A percentile compares a stretch with the other conserved stretches of the same genome.
phyloP scores from a whole-genome alignment of 352 stramenopile genomes.

The Peronospora destructor region DNA sequence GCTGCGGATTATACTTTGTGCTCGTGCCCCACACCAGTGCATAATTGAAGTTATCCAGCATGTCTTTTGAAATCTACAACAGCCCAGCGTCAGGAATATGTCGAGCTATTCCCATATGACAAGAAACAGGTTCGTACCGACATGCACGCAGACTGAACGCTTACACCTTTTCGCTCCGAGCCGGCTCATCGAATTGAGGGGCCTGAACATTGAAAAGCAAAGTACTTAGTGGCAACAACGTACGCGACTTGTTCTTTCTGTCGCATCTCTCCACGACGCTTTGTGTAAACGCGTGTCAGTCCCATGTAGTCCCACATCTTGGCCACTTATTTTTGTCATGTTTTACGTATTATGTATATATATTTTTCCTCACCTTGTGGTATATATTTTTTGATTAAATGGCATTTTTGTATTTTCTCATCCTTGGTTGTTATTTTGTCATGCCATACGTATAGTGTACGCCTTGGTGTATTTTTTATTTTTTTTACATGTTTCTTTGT shows the following conservation, averaged over 20 bases:
- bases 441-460: too few species aligned
- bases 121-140: slow-evolving; percentile 47
- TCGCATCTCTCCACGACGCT: slow-evolving; percentile 75
- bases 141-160: slow-evolving; percentile 71
- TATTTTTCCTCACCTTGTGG: too few species aligned
- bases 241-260: not conserved
- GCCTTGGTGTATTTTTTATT: too few species aligned
- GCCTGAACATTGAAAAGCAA: slow-evolving; percentile 25
- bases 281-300: slow-evolving; percentile 85
- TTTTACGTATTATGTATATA: too few species aligned
- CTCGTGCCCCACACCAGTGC: slow-evolving; percentile 96
- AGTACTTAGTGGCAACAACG: not conserved
- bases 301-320: slow-evolving; percentile 90
- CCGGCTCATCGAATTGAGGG: slow-evolving; percentile 69
- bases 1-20: slow-evolving; percentile 97
- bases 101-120: not conserved
- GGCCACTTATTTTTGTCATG: too few species aligned
- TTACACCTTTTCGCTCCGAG: slow-evolving; percentile 77
- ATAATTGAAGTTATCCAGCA: slow-evolving; percentile 96
- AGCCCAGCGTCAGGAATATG: not conserved
- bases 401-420: too few species aligned
- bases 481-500: too few species aligned
- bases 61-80: slow-evolving; percentile 83
- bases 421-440: too few species aligned
- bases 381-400: too few species aligned